Evolutionary conservation across 495 filamentous ascomycete species (phyloP).

Genomic region (Gamarada debralockiae): DNA sequence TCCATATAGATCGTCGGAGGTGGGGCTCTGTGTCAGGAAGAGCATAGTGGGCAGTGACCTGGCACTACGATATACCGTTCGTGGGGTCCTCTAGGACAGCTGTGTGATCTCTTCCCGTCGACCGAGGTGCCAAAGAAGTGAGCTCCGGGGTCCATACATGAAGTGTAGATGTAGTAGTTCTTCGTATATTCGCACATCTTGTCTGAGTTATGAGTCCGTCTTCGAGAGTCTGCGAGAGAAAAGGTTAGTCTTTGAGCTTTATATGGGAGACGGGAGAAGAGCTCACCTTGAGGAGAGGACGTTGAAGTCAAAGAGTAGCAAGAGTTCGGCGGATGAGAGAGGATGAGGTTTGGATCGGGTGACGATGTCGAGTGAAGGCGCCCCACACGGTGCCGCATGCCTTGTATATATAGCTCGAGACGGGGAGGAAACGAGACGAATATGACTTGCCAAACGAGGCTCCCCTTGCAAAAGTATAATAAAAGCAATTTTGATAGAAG

Average conservation of each 20-base stretch:
- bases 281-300: background rate
- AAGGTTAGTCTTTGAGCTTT: background rate
- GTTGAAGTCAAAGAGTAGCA: background rate
- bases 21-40: background rate
- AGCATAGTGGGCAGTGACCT: constrained; percentile 61
- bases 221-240: background rate
- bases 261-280: background rate
- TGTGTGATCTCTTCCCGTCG: constrained; percentile 57
- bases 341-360: background rate
- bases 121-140: constrained; percentile 66
- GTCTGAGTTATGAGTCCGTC: constrained; percentile 12
- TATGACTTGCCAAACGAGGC: background rate
- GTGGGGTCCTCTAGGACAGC: constrained; percentile 66
- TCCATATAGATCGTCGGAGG: background rate
- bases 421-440: background rate
- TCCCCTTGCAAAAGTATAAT: constrained; percentile 12
- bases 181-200: constrained; percentile 76
- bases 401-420: constrained; percentile 14
- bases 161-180: constrained; percentile 74
- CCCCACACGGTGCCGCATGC: constrained; percentile 14
- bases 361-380: constrained; percentile 1
- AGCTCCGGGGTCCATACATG: constrained; percentile 58
- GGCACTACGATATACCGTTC: constrained; percentile 69
- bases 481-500: constrained; percentile 16
- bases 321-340: background rate